A percentile compares a stretch with the other conserved stretches of the same genome.
Conservation (phyloP, 352 stramenopile species). For the Phytophthora cryptogea region DNA sequence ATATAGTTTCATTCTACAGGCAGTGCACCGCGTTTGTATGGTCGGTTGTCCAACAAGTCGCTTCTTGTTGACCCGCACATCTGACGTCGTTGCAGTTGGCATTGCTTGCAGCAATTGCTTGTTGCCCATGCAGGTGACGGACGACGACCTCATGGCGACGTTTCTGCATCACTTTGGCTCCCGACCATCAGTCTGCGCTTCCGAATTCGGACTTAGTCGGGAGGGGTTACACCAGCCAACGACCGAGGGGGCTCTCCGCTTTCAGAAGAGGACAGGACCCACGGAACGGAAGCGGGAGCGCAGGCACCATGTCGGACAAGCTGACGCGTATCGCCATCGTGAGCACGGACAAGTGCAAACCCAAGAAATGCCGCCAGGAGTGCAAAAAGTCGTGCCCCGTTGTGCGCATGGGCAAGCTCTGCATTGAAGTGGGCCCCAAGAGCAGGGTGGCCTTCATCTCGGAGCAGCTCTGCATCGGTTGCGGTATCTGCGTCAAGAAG, state of each 20-base stretch:
- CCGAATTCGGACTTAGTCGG: constrained; percentile 21
- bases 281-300: constrained; percentile 28
- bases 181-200: constrained; percentile 26
- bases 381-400: constrained; percentile 99
- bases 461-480: constrained; percentile 99
- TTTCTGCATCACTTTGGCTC: constrained; percentile 14
- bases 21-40: not conserved
- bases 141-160: constrained; percentile 2
- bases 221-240: constrained; percentile 15
- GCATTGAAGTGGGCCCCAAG: constrained; percentile 98
- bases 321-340: constrained; percentile 99
- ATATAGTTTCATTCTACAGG: constrained; percentile 34
- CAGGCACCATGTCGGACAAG: constrained; percentile 77
- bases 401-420: constrained; percentile 99
- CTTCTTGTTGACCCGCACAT: not conserved
- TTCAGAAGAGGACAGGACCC: constrained; percentile 30
- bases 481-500: constrained; percentile 99
- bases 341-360: constrained; percentile 98
- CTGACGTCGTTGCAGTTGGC: not conserved
- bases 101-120: not conserved
- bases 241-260: constrained; percentile 16
- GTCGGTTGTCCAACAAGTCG: not conserved
- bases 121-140: not conserved
- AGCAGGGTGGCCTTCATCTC: constrained; percentile 98
- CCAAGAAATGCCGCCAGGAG: constrained; percentile 99